These are phyloP conservation scores for Rutstroemia sp. DNA, from an alignment of 2,329 filamentous ascomycete species.

Conservation along the genomic window DNA sequence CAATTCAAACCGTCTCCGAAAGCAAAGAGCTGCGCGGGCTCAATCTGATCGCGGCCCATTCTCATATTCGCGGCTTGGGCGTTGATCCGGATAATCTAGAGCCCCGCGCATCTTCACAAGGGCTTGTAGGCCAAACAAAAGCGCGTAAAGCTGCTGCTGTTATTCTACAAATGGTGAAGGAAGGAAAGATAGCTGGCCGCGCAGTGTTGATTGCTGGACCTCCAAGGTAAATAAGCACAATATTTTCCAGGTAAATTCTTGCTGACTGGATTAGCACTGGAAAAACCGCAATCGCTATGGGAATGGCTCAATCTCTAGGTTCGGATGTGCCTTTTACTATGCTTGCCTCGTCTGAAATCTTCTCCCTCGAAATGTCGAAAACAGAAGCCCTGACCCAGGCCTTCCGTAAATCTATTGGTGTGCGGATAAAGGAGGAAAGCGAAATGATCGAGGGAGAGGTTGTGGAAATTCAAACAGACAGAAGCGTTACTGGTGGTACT, in stretches of 20 bases:
- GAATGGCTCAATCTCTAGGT: constrained; percentile 93
- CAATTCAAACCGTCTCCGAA: constrained; percentile 81
- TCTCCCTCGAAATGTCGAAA: constrained; percentile 98
- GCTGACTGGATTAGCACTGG: constrained; percentile 59
- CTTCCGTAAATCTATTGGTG: constrained; percentile 97
- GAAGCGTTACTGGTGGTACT: constrained; percentile 90
- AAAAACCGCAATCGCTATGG: constrained; percentile 98
- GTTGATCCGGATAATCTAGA: constrained; percentile 89
- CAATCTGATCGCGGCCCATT: constrained; percentile 97
- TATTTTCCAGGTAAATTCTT: not conserved
- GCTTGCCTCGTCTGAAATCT: constrained; percentile 93
- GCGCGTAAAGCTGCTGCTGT: constrained; percentile 93
- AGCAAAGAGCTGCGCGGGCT: constrained; percentile 92
- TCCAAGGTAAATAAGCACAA: constrained; percentile 50
- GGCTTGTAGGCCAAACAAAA: constrained; percentile 92
- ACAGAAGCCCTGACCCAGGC: constrained; percentile 96
- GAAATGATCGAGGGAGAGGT: constrained; percentile 99
- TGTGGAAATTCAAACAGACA: constrained; percentile 96
- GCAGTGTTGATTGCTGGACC: constrained; percentile 93
- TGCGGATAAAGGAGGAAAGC: constrained; percentile 97
- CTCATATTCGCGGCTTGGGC: constrained; percentile 91
- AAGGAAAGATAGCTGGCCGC: constrained; percentile 94
- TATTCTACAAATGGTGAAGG: constrained; percentile 97
- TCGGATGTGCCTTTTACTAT: constrained; percentile 94
- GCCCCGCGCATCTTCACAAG: constrained; percentile 77